phyloP scores from a whole-genome alignment of 2,329 filamentous ascomycete species.

The Moelleriella libera region DNA sequence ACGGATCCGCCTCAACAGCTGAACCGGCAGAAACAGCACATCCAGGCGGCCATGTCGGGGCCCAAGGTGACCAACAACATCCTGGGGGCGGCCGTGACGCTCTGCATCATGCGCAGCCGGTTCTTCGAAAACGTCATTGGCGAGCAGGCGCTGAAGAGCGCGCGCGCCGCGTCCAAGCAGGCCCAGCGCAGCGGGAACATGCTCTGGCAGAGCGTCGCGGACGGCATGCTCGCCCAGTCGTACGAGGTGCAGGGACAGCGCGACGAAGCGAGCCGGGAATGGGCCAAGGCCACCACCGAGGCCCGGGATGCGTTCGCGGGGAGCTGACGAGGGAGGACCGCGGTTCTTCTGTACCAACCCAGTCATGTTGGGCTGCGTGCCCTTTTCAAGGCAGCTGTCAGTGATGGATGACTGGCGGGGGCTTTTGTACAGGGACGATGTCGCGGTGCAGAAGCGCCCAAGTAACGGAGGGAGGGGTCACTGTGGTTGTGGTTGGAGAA shows the following conservation, averaged over 20 bases:
- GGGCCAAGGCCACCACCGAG: constrained; percentile 25
- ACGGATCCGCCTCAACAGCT: constrained; percentile 51
- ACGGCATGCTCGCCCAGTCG: constrained; percentile 63
- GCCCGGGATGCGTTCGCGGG: constrained; percentile 27
- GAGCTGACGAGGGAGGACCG: constrained; percentile 10
- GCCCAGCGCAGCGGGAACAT: constrained; percentile 56
- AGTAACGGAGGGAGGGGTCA: no score
- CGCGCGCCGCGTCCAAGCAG: constrained; percentile 52
- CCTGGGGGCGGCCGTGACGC: constrained; percentile 67
- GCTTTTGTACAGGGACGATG: no score
- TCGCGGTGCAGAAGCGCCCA: no score
- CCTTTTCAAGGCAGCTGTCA: no score
- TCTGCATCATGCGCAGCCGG: constrained; percentile 72
- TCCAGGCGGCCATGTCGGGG: constrained; percentile 57
- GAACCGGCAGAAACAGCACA: constrained; percentile 63
- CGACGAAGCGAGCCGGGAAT: constrained; percentile 24
- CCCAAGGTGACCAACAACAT: constrained; percentile 59
- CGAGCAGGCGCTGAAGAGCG: constrained; percentile 65
- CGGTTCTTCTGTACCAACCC: no score
- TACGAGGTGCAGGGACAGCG: constrained; percentile 57
- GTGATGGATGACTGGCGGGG: no score
- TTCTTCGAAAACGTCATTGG: constrained; percentile 76
- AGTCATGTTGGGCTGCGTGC: no score
- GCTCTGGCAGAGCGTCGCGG: constrained; percentile 68
- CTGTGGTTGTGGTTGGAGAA: no score